Percentiles rank a stretch among this genome's conserved stretches.
Evolutionary conservation across 2,329 filamentous ascomycete species (phyloP).

Genomic region (Rhynchosporium secalis): DNA sequence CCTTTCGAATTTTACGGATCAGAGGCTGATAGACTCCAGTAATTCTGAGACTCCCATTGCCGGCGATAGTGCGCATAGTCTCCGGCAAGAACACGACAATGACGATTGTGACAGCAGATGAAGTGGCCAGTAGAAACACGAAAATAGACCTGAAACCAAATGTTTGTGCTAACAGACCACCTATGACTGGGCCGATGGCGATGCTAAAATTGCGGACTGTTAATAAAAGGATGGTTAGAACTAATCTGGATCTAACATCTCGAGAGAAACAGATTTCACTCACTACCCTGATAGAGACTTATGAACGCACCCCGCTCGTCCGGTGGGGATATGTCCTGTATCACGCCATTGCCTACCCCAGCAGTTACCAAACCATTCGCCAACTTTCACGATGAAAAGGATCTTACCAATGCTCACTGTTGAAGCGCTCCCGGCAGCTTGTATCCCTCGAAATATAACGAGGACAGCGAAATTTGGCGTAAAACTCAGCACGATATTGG

Average conservation of each 20-base stretch:
- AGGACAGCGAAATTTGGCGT: slow-evolving; percentile 46
- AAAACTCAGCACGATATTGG: slow-evolving; percentile 49
- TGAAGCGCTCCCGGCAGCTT: slow-evolving; percentile 50
- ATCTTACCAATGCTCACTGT: slow-evolving; percentile 48
- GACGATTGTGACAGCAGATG: slow-evolving; percentile 41
- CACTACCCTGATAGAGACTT: too few relatives aligned
- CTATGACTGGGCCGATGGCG: slow-evolving; percentile 47
- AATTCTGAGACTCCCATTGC: slow-evolving; percentile 43
- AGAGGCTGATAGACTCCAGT: slow-evolving; percentile 45
- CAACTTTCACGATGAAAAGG: neutral
- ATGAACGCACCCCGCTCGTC: too few relatives aligned
- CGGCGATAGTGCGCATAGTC: slow-evolving; percentile 44
- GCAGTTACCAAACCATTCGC: slow-evolving; percentile 31
- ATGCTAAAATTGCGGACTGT: slow-evolving; percentile 46
- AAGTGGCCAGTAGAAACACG: slow-evolving; percentile 45
- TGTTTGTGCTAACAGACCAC: slow-evolving; percentile 41
- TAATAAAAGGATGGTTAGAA: slow-evolving; percentile 6
- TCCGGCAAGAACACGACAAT: slow-evolving; percentile 46
- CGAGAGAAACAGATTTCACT: too few relatives aligned
- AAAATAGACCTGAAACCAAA: slow-evolving; percentile 44
- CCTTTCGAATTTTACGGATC: too few relatives aligned
- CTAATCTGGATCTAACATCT: slow-evolving; percentile 40
- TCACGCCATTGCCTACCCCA: slow-evolving; percentile 46
- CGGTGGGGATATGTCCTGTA: too few relatives aligned
- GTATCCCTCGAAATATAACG: slow-evolving; percentile 48